phyloP scores from a whole-genome alignment of 176 grass and related monocot species.

The Microstegium vimineum region DNA sequence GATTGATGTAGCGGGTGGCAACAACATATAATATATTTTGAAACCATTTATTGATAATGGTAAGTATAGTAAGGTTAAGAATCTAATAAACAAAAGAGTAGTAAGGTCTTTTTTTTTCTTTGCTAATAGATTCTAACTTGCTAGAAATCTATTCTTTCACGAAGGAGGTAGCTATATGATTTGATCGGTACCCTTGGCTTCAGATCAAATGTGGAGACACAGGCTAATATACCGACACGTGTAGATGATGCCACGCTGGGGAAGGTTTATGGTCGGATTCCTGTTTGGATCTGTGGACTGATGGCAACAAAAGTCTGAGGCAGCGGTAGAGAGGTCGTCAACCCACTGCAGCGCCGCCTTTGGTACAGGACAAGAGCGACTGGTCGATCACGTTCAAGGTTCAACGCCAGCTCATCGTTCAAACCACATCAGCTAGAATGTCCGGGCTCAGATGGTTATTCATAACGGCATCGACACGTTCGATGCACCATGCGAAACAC shows the following conservation, averaged over 20 bases:
- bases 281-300: not conserved
- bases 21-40: no score
- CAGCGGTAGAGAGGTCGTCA: not conserved
- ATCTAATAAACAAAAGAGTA: no score
- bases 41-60: no score
- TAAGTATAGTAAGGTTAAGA: no score
- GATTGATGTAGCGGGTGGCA: no score
- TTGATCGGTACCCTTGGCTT: not conserved
- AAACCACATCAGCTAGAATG: constrained; percentile 19
- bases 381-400: not conserved
- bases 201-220: not conserved
- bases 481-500: constrained; percentile 12
- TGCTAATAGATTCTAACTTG: no score
- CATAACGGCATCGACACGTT: not conserved
- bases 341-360: not conserved
- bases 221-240: not conserved
- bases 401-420: constrained; percentile 31
- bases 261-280: not conserved
- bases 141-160: no score
- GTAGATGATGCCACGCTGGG: not conserved
- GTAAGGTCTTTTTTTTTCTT: no score
- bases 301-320: not conserved
- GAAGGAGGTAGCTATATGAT: not conserved
- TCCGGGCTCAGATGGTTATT: not conserved
- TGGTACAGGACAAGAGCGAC: not conserved